These are phyloP conservation scores for Globisporangium rhizosaccharum DNA, from an alignment of 352 stramenopile genomes.

Conservation along the genomic window DNA sequence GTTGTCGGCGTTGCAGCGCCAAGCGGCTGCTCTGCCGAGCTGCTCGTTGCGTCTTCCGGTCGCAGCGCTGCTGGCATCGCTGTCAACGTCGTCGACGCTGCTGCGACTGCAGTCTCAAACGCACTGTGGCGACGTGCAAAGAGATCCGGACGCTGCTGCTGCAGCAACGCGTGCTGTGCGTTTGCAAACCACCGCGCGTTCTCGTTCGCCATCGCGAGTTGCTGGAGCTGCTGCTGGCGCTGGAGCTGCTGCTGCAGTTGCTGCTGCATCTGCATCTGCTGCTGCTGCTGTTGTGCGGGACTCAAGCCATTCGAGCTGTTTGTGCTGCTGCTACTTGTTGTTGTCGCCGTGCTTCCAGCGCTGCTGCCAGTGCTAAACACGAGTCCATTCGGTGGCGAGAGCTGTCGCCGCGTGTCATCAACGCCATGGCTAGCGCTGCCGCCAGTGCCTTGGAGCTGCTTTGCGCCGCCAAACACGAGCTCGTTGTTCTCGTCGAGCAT, in stretches of 20 bases:
- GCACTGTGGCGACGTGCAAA: conserved; percentile 13
- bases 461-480: conserved; percentile 15
- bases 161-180: conserved; percentile 6
- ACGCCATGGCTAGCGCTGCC: conserved; percentile 6
- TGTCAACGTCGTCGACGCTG: conserved; percentile 30
- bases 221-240: conserved; percentile 17
- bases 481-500: conserved; percentile 59
- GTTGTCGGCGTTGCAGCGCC: conserved; percentile 4
- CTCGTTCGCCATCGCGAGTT: conserved; percentile 13
- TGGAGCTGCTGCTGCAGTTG: conserved; percentile 20
- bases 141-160: conserved; percentile 16
- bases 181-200: conserved; percentile 12
- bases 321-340: not conserved
- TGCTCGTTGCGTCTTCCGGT: not conserved
- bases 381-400: conserved; percentile 12
- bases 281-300: conserved; percentile 11
- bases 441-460: conserved; percentile 20
- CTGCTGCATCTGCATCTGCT: conserved; percentile 12
- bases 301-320: not conserved
- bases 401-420: conserved; percentile 5
- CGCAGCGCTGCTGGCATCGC: conserved; percentile 24
- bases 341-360: too few relatives aligned
- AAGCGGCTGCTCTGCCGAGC: conserved; percentile 3
- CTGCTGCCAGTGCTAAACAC: not conserved
- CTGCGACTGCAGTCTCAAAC: conserved; percentile 28